Percentiles rank a stretch among this genome's conserved stretches.
phyloP scores from a whole-genome alignment of 805 yeast genomes.

The Grigorovia yakushimaensis region DNA sequence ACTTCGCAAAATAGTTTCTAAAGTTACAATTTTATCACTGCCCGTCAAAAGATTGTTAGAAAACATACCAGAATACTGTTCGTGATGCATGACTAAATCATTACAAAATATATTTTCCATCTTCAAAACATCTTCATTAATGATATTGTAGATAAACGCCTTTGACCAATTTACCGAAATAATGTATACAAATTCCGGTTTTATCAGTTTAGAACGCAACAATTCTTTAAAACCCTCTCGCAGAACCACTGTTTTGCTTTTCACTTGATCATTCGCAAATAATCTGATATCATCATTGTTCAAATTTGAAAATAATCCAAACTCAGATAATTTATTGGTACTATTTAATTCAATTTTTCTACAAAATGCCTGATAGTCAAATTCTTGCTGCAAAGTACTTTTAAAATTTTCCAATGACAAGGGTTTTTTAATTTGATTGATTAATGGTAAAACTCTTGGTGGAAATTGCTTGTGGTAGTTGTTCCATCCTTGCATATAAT shows the following conservation, averaged over 20 bases:
- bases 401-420: constrained; percentile 7
- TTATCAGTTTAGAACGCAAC: constrained; percentile 1
- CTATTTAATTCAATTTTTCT: constrained; percentile 19
- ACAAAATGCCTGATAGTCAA: constrained; percentile 10
- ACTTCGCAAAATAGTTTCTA: constrained; percentile 6
- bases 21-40: constrained; percentile 16
- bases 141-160: constrained; percentile 18
- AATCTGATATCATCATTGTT: constrained; percentile 1
- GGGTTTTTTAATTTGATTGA: background rate
- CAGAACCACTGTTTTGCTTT: constrained; percentile 2
- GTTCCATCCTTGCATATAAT: constrained; percentile 15
- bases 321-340: constrained; percentile 15
- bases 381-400: constrained; percentile 10
- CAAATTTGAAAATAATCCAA: constrained; percentile 8
- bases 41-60: constrained; percentile 20
- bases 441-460: constrained; percentile 10
- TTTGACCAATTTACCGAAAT: constrained; percentile 26
- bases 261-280: constrained; percentile 8
- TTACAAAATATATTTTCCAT: constrained; percentile 18
- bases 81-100: constrained; percentile 8
- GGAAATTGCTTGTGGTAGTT: constrained; percentile 2
- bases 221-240: constrained; percentile 13
- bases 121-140: constrained; percentile 5
- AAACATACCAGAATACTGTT: constrained; percentile 18
- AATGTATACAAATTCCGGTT: constrained; percentile 10